These are phyloP conservation scores for Auricularia cornea DNA, from an alignment of 768 basidiomycete genomes.

Conservation along the genomic window DNA sequence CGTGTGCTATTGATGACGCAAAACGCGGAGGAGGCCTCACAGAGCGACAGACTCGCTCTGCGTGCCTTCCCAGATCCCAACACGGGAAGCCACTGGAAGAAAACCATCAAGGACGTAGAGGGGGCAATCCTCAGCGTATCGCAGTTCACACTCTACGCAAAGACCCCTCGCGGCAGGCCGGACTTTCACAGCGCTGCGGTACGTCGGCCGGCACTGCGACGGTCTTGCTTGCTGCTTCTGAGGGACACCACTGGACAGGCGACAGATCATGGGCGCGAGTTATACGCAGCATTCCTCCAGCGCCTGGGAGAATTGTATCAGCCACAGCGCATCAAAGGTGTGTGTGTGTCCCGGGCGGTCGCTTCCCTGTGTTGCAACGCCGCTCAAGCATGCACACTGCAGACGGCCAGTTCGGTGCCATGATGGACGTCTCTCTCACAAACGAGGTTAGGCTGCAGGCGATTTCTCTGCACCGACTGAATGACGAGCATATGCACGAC, in stretches of 20 bases:
- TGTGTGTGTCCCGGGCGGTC: constrained; percentile 7
- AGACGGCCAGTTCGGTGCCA: constrained; percentile 94
- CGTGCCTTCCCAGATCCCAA: constrained; percentile 62
- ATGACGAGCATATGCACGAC: neutral
- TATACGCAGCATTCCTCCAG: constrained; percentile 69
- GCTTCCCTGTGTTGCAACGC: neutral
- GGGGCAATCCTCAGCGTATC: constrained; percentile 93
- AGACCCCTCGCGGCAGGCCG: constrained; percentile 82
- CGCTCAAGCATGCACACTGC: neutral
- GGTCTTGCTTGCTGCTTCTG: neutral
- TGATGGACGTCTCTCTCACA: constrained; percentile 85
- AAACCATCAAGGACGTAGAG: constrained; percentile 75
- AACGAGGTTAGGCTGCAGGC: constrained; percentile 59
- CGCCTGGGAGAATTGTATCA: constrained; percentile 58
- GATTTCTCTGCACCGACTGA: neutral
- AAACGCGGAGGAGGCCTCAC: neutral
- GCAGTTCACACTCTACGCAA: constrained; percentile 86
- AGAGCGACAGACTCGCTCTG: constrained; percentile 48
- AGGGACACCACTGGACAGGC: constrained; percentile 33
- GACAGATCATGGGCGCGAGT: constrained; percentile 51
- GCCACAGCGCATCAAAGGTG: constrained; percentile 74
- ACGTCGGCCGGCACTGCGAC: constrained; percentile 12
- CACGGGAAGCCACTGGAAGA: constrained; percentile 72
- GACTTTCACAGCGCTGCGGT: constrained; percentile 96
- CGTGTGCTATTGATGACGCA: constrained; percentile 14